phyloP scores from a whole-genome alignment of 2,329 filamentous ascomycete species.

The Emergomyces pasteurianus region DNA sequence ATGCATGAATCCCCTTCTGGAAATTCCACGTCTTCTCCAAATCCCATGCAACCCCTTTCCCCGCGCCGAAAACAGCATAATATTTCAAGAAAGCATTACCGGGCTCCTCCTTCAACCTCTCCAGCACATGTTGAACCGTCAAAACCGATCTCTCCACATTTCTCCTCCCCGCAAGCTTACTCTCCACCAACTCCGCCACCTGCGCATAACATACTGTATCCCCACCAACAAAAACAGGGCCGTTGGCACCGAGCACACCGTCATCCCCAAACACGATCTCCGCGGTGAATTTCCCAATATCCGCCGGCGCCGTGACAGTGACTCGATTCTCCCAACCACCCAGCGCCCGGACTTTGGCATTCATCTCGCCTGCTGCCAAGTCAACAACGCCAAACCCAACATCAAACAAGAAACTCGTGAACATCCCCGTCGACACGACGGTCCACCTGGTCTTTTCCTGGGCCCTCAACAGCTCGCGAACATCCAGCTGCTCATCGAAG shows the following conservation, averaged over 20 bases:
- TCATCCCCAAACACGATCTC: slow-evolving; percentile 38
- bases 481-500: slow-evolving; percentile 56
- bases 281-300: slow-evolving; percentile 52
- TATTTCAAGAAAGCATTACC: slow-evolving; percentile 46
- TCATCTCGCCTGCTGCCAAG: slow-evolving; percentile 21
- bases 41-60: slow-evolving; percentile 49
- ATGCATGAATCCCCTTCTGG: slow-evolving; percentile 31
- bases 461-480: slow-evolving; percentile 40
- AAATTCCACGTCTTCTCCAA: slow-evolving; percentile 42
- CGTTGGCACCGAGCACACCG: slow-evolving; percentile 20
- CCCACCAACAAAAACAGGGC: slow-evolving; percentile 48
- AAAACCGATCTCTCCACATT: slow-evolving; percentile 43
- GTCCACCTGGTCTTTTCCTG: slow-evolving; percentile 45
- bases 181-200: slow-evolving; percentile 43
- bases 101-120: slow-evolving; percentile 37
- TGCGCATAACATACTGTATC: slow-evolving; percentile 49
- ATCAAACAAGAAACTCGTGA: slow-evolving; percentile 58
- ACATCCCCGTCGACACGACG: slow-evolving; percentile 57
- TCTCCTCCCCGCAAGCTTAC: slow-evolving; percentile 25
- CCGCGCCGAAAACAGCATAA: slow-evolving; percentile 47
- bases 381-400: slow-evolving; percentile 52
- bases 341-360: slow-evolving; percentile 38
- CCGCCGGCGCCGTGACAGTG: slow-evolving; percentile 49
- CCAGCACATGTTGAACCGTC: slow-evolving; percentile 34
- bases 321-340: slow-evolving; percentile 51